Evolutionary conservation across 129 eudicot species (phyloP).

Genomic region (Chrysanthemum makinoi): DNA sequence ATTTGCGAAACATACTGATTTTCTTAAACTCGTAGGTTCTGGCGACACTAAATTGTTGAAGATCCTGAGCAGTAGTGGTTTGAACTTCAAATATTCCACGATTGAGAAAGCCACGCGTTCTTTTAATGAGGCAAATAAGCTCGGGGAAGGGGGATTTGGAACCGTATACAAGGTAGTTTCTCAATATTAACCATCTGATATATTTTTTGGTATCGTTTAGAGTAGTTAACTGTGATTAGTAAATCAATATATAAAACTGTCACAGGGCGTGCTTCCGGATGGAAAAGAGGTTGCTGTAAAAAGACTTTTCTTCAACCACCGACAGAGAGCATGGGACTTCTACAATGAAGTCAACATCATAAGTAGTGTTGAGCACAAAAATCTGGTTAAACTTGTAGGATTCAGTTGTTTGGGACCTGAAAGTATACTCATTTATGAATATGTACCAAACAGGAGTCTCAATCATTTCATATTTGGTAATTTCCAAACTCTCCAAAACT

Average conservation of each 20-base stretch:
- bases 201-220: neutral
- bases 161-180: conserved; percentile 74
- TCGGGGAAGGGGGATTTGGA: conserved; percentile 83
- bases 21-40: conserved; percentile 30
- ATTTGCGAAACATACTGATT: neutral
- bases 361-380: conserved; percentile 71
- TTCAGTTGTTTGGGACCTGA: conserved; percentile 84
- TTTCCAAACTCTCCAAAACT: conserved; percentile 2
- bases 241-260: neutral
- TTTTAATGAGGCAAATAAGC: conserved; percentile 71
- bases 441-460: conserved; percentile 66
- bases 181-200: neutral
- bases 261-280: conserved; percentile 69
- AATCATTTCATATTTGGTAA: conserved; percentile 59
- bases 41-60: conserved; percentile 47
- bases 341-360: conserved; percentile 77
- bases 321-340: conserved; percentile 79
- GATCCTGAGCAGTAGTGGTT: conserved; percentile 54
- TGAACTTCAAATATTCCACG: conserved; percentile 67
- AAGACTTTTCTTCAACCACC: conserved; percentile 87
- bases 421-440: conserved; percentile 76
- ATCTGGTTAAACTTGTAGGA: conserved; percentile 69
- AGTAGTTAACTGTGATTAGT: neutral
- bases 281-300: conserved; percentile 88
- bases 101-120: conserved; percentile 67